Conservation (phyloP, 768 basidiomycete genomes). For the Butyriboletus loyo region DNA sequence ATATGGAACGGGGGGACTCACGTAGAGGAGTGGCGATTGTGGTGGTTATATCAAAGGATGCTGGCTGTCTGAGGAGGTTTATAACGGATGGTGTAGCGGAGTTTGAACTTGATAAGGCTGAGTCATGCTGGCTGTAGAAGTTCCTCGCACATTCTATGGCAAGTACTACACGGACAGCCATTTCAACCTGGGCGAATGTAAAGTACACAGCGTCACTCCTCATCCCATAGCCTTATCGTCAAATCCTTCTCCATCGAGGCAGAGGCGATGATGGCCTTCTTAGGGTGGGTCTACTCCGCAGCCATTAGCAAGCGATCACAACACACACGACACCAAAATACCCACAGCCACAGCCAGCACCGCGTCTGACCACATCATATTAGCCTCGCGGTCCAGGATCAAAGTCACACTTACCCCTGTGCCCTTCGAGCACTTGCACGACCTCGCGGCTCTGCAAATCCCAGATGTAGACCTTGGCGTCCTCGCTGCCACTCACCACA, state of each 20-base stretch:
- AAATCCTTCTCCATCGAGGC: slow-evolving; percentile 90
- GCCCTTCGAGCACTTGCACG: slow-evolving; percentile 72
- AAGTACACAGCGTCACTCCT: slow-evolving; percentile 36
- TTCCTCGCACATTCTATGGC: slow-evolving; percentile 5
- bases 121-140: slow-evolving; percentile 8
- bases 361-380: slow-evolving; percentile 36
- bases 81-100: slow-evolving; percentile 9
- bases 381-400: background rate
- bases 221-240: slow-evolving; percentile 79
- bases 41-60: slow-evolving; percentile 3
- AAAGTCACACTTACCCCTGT: slow-evolving; percentile 55
- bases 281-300: slow-evolving; percentile 67
- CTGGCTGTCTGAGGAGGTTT: background rate
- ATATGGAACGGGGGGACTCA: background rate
- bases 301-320: slow-evolving; percentile 1
- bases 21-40: background rate
- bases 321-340: slow-evolving; percentile 10
- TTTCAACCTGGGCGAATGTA: too few relatives aligned
- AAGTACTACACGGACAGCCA: too few relatives aligned
- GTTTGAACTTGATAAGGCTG: slow-evolving; percentile 8
- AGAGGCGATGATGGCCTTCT: slow-evolving; percentile 72
- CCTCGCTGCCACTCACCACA: slow-evolving; percentile 88
- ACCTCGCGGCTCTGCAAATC: slow-evolving; percentile 80
- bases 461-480: slow-evolving; percentile 86
- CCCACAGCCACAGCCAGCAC: slow-evolving; percentile 77